phyloP scores from a whole-genome alignment of 106 monocot genomes.

The Platanthera guangdongensis region DNA sequence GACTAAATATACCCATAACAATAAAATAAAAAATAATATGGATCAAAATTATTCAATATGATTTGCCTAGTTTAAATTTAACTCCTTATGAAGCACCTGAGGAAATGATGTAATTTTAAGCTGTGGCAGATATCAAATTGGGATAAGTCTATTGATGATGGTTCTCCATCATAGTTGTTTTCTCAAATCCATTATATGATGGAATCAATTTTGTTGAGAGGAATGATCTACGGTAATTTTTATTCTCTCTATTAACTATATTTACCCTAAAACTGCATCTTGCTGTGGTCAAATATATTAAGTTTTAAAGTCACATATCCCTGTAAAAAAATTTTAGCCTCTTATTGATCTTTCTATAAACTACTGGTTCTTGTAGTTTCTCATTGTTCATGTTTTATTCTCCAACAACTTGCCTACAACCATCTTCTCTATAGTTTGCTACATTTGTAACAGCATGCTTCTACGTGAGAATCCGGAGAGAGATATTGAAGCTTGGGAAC shows the following conservation, averaged over 20 bases:
- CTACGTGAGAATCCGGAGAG: conserved; percentile 13
- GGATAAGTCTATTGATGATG: too few relatives aligned
- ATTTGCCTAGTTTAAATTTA: too few relatives aligned
- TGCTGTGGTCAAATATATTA: background rate
- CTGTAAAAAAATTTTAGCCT: background rate
- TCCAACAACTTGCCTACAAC: background rate
- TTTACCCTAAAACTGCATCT: background rate
- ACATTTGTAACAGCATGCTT: conserved; percentile 25
- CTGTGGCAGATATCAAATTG: too few relatives aligned
- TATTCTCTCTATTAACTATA: background rate
- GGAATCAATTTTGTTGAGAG: background rate
- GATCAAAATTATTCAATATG: too few relatives aligned
- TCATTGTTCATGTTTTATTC: background rate
- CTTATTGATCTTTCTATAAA: background rate
- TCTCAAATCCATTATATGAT: background rate
- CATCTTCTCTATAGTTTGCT: background rate
- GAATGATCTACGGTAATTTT: background rate
- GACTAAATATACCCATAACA: too few relatives aligned
- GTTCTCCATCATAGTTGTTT: background rate
- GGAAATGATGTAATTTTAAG: too few relatives aligned
- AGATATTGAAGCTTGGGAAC: conserved; percentile 56
- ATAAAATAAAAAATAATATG: too few relatives aligned
- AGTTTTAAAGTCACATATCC: background rate
- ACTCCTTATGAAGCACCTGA: too few relatives aligned
- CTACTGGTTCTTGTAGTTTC: background rate